phyloP scores from a whole-genome alignment of 176 grass and related monocot genomes.

The Rhynchospora pubera region DNA sequence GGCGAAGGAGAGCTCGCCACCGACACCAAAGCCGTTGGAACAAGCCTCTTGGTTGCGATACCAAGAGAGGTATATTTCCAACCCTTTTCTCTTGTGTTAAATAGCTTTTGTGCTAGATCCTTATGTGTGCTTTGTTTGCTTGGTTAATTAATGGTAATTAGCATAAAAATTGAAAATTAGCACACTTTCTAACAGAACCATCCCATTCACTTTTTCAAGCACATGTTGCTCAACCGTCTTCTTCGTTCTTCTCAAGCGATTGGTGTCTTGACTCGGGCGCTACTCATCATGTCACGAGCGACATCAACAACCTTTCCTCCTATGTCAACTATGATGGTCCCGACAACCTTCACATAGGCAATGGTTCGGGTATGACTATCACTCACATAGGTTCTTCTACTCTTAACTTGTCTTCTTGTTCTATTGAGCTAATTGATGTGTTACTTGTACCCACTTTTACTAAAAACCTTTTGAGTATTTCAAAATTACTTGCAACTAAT shows the following conservation, averaged over 20 bases:
- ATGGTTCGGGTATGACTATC: neutral
- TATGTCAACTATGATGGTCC: neutral
- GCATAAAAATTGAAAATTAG: no score
- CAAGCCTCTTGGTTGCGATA: no score
- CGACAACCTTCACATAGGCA: neutral
- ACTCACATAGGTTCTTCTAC: neutral
- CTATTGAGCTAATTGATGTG: accelerated
- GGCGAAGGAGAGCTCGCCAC: no score
- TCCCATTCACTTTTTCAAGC: no score
- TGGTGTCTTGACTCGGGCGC: neutral
- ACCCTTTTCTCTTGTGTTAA: no score
- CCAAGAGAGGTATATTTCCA: no score
- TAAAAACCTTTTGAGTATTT: neutral
- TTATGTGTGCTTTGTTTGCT: no score
- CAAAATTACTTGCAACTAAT: neutral
- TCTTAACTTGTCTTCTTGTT: neutral
- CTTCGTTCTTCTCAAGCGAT: accelerated
- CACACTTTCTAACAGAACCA: no score
- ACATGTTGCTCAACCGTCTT: neutral
- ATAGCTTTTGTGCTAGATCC: no score
- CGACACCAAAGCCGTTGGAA: no score
- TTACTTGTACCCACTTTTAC: neutral
- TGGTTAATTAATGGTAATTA: no score
- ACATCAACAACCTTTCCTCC: neutral
- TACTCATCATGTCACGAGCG: neutral